Evolutionary conservation across 495 filamentous ascomycete species (phyloP).

Genomic region (Parathielavia appendiculata): DNA sequence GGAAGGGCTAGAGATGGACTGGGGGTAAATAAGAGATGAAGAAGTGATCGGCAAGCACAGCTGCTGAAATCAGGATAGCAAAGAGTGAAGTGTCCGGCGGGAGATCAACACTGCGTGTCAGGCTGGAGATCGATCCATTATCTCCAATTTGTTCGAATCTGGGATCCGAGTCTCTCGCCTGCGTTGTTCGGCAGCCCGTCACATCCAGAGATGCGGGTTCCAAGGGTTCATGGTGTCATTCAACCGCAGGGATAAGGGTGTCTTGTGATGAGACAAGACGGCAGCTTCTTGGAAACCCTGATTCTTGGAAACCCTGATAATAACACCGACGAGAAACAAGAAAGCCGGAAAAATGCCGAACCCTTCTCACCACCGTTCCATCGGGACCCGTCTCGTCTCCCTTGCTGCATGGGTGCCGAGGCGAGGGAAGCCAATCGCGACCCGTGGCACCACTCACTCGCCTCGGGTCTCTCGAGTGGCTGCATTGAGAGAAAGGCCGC

Average conservation of each 20-base stretch:
- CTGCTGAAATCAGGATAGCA: constrained; percentile 12
- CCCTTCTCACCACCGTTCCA: constrained; percentile 12
- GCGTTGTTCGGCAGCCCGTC: background rate
- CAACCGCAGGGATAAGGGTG: background rate
- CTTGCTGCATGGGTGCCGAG: constrained; percentile 10
- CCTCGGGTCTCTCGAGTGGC: background rate
- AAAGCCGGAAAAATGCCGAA: background rate
- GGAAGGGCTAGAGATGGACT: background rate
- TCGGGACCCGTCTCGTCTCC: background rate
- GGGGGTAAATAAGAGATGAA: background rate
- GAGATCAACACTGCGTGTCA: constrained; percentile 16
- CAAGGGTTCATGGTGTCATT: constrained; percentile 3
- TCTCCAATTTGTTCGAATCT: background rate
- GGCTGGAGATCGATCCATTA: constrained; percentile 3
- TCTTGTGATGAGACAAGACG: constrained; percentile 10
- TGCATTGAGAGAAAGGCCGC: background rate
- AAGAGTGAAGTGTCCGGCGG: constrained; percentile 10
- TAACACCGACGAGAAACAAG: background rate
- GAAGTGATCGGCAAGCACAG: constrained; percentile 16
- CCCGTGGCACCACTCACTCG: background rate
- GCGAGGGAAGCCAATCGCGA: constrained; percentile 5
- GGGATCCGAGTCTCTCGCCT: background rate
- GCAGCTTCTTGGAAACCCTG: background rate
- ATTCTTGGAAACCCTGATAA: constrained; percentile 2
- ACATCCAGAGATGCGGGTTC: background rate